Percentiles rank a stretch among this genome's conserved stretches.
Conservation (phyloP, 2,329 filamentous ascomycete genomes). For the Scleromitrula shiraiana region DNA sequence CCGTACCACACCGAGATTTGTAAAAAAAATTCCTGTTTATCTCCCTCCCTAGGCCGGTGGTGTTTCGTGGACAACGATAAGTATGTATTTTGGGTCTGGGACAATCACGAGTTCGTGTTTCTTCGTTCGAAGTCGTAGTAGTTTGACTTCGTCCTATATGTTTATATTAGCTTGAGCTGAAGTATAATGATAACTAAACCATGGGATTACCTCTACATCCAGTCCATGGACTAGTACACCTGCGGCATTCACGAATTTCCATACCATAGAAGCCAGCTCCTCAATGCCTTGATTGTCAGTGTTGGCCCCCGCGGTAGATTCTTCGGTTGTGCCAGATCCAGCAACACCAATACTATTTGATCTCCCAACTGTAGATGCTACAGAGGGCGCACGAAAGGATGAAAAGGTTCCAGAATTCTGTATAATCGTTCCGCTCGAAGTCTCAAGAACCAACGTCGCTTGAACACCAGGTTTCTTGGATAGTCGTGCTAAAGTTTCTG, state of each 20-base stretch:
- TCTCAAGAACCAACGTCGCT: constrained; percentile 68
- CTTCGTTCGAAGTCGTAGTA: constrained; percentile 71
- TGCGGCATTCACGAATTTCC: constrained; percentile 64
- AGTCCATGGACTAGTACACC: constrained; percentile 63
- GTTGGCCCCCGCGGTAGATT: neutral
- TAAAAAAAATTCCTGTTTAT: neutral
- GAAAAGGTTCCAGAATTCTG: constrained; percentile 60
- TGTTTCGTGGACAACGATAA: constrained; percentile 77
- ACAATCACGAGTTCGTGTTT: constrained; percentile 81
- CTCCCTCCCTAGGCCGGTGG: constrained; percentile 46
- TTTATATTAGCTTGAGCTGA: constrained; percentile 9
- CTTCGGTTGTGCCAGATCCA: constrained; percentile 1
- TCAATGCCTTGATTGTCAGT: constrained; percentile 37
- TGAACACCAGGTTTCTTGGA: constrained; percentile 73
- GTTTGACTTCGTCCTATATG: constrained; percentile 62
- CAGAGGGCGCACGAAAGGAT: constrained; percentile 32
- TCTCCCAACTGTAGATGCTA: neutral
- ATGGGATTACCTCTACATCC: constrained; percentile 53
- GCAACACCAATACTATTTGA: neutral
- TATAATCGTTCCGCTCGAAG: constrained; percentile 63
- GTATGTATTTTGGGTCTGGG: constrained; percentile 69
- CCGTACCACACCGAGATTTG: neutral
- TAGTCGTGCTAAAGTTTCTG: constrained; percentile 35
- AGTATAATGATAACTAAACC: neutral
- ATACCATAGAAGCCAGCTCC: constrained; percentile 68